Evolutionary conservation across 345 rosid genomes (phyloP).

Genomic region (Rhodamnia rubescens): DNA sequence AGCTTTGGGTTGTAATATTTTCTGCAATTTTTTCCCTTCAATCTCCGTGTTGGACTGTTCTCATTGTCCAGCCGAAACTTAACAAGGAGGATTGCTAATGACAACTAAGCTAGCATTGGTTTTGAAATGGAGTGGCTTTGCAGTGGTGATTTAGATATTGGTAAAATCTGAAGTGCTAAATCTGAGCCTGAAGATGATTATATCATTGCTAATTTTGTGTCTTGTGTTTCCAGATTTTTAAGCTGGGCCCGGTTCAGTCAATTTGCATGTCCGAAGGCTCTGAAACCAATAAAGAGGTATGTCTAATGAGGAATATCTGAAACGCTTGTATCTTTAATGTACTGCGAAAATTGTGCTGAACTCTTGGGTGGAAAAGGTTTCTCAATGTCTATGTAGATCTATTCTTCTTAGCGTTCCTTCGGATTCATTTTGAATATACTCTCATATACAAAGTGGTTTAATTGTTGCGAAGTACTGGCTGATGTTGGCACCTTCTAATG

Average conservation of each 20-base stretch:
- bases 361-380: background rate
- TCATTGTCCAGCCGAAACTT: background rate
- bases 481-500: slow-evolving; percentile 14
- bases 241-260: slow-evolving; percentile 58
- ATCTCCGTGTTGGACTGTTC: background rate
- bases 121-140: background rate
- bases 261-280: slow-evolving; percentile 53
- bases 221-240: slow-evolving; percentile 46
- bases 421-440: background rate
- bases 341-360: background rate
- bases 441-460: background rate
- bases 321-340: background rate
- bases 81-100: background rate
- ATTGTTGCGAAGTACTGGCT: background rate
- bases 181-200: background rate
- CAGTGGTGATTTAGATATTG: background rate
- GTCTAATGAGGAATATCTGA: background rate
- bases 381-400: background rate
- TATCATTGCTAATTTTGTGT: background rate
- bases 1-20: background rate
- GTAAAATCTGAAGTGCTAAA: background rate
- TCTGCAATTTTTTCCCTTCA: background rate
- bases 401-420: background rate
- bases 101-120: background rate
- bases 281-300: slow-evolving; percentile 48